Percentiles rank a stretch among this genome's conserved stretches.
Evolutionary conservation across 805 yeast species (phyloP).

Genomic region (Cyberlindnera bimundalis): DNA sequence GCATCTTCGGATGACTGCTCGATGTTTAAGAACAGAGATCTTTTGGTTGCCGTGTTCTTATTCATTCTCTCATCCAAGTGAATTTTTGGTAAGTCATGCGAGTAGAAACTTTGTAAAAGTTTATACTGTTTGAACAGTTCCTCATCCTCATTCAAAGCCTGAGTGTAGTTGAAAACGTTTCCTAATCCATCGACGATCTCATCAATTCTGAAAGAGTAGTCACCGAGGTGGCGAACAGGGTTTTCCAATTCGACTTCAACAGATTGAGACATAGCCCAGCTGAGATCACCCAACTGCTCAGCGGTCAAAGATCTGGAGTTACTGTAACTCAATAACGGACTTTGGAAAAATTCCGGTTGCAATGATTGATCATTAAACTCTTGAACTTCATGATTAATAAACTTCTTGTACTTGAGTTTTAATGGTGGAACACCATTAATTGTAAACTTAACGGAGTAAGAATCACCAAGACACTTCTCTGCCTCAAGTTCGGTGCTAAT

Average conservation of each 20-base stretch:
- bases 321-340: constrained; percentile 43
- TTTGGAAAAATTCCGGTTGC: constrained; percentile 48
- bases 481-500: constrained; percentile 34
- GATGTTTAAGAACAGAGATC: constrained; percentile 32
- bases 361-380: constrained; percentile 39
- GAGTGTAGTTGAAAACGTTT: constrained; percentile 44
- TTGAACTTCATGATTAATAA: constrained; percentile 35
- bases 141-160: constrained; percentile 27
- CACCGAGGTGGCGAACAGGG: constrained; percentile 43
- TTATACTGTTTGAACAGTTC: constrained; percentile 31
- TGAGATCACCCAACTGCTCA: constrained; percentile 37
- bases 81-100: constrained; percentile 55
- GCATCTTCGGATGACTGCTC: constrained; percentile 30
- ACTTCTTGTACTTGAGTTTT: constrained; percentile 51
- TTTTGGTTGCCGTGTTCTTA: constrained; percentile 36
- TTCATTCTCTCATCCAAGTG: constrained; percentile 41
- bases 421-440: constrained; percentile 80
- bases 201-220: constrained; percentile 52
- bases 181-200: constrained; percentile 67
- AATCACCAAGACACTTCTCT: constrained; percentile 63
- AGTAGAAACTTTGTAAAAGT: constrained; percentile 43
- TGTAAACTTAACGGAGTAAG: constrained; percentile 49
- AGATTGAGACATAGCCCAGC: constrained; percentile 40
- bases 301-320: constrained; percentile 27
- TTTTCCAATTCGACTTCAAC: constrained; percentile 44